phyloP scores from a whole-genome alignment of 306 rosid genomes.

The Gleditsia sinensis region DNA sequence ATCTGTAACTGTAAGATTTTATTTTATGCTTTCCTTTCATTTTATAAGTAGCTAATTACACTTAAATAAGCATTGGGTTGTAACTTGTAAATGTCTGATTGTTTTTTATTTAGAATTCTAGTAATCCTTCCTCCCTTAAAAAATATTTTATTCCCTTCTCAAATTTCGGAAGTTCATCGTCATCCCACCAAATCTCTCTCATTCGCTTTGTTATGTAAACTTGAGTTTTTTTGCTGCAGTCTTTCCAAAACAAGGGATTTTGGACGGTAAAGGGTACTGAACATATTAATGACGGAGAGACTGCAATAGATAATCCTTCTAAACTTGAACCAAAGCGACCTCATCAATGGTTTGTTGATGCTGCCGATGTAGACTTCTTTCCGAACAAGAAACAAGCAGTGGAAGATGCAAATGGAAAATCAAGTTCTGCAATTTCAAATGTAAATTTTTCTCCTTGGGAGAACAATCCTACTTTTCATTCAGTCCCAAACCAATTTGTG shows the following conservation, averaged over 20 bases:
- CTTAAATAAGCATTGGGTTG: neutral
- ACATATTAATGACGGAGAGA: conserved; percentile 52
- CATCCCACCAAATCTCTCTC: neutral
- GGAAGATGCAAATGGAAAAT: conserved; percentile 58
- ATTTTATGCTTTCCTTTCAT: neutral
- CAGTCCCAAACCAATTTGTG: conserved; percentile 61
- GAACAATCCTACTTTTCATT: conserved; percentile 54
- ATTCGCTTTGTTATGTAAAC: neutral
- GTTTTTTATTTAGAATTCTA: too few species aligned
- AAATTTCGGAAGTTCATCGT: neutral
- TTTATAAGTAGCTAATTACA: neutral
- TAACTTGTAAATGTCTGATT: neutral
- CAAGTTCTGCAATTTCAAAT: conserved; percentile 59
- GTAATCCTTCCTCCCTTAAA: neutral
- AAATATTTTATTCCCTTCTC: neutral
- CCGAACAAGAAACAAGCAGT: conserved; percentile 79
- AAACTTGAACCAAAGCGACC: conserved; percentile 72
- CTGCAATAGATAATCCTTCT: conserved; percentile 54
- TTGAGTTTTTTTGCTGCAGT: conserved; percentile 34
- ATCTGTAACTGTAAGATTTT: too few species aligned
- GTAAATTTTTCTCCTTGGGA: conserved; percentile 66
- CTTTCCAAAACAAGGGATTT: conserved; percentile 71
- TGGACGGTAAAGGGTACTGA: conserved; percentile 67
- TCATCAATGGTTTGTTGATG: conserved; percentile 76
- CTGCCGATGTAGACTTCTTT: conserved; percentile 57